These are phyloP conservation scores for Tephrocybe sp. DNA, from an alignment of 768 basidiomycete genomes.

Conservation along the genomic window DNA sequence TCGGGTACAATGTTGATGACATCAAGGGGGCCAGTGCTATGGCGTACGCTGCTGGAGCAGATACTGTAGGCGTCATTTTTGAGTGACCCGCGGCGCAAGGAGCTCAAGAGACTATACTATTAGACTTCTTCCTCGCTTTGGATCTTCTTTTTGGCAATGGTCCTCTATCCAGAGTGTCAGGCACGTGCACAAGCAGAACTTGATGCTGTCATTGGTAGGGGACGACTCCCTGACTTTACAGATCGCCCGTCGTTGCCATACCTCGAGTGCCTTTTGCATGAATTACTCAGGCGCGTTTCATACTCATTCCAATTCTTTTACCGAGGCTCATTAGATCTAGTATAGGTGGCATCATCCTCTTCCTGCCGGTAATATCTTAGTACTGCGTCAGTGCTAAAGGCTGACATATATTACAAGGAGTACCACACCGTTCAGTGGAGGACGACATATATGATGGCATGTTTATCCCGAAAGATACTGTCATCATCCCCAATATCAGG, in stretches of 20 bases:
- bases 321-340: neutral
- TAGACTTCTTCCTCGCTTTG: conserved; percentile 15
- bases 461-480: neutral
- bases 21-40: conserved; percentile 10
- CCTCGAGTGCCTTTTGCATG: neutral
- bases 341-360: neutral
- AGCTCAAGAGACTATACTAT: neutral
- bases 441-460: neutral
- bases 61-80: conserved; percentile 11
- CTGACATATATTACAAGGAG: neutral
- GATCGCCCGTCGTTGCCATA: neutral
- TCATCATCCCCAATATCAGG: neutral
- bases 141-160: conserved; percentile 29
- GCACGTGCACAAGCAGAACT: conserved; percentile 27
- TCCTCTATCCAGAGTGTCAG: conserved; percentile 26
- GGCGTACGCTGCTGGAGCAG: conserved; percentile 15
- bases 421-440: neutral
- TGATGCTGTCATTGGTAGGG: conserved; percentile 21
- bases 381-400: neutral
- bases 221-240: conserved; percentile 18
- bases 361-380: neutral
- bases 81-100: neutral
- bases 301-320: neutral
- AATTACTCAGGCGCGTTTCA: neutral
- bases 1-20: conserved; percentile 6